Base-by-base conservation (phyloP, 306 rosid genomes). In the Arachis hypogaea region DNA sequence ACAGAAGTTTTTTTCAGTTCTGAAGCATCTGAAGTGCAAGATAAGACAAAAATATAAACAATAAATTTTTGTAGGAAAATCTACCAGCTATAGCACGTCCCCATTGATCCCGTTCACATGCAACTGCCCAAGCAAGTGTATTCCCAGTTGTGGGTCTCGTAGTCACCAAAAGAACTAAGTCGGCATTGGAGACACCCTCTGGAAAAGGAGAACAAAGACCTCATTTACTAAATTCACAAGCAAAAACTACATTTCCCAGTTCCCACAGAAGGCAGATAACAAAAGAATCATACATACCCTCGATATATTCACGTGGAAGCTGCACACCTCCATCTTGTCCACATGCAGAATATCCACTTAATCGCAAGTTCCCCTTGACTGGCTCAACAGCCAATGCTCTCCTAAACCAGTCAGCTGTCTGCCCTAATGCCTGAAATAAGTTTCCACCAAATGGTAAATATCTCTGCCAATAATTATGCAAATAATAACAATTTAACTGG, bases 281-380 rank as follows among this genome's bases (percentile, higher is more conserved):
- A 54, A 57, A 75, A 22, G 61, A 81, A 73, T 44, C 55, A 11
- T 49, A 5, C 57, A 75, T 79, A 92, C 98, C 99, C 80, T 95
- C 99, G 60, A 92, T 90, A 83, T 95, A 95, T 84, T 86, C 88
- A 62, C 66, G 96, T 51, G 99, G 98, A 75, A 95, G 88, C 82
- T 92, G 98, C 78, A 95, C 99, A 3, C 99, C 99, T 72, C 99
- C 99, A 79, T 95, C 99, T 84, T 95, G 99, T 38, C 99, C 99
- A 12, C 99, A 95, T 41, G 99, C 99, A 46, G 99, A 95, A 82
- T 95, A 95, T 55, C 99, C 99, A 79, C 98, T 95, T 82, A 95
- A 84, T 72, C 88, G 86, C 86, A 95, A 85, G 81, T 88, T 95
- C 75, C 98, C 97, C 77, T 91, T 95, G 66, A 95, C 99, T 44